Base-by-base conservation (phyloP, 177 flowering plant genomes). In the Vitis hybrid region DNA sequence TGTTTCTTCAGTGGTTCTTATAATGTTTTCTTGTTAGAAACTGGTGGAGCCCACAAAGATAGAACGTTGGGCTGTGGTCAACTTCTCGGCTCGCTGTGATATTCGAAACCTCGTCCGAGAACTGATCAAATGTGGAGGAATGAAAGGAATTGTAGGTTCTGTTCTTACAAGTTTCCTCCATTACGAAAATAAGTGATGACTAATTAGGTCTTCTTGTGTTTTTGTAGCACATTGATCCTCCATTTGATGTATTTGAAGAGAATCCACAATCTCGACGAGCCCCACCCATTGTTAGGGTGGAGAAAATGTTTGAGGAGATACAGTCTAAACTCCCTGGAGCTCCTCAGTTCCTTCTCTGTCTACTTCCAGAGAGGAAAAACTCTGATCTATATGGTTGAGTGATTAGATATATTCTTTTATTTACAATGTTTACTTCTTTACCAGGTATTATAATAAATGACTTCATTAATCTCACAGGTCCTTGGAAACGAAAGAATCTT, bases 321-420 rank as follows among this genome's bases (percentile, higher is more conserved):
- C 72, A 78, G 73, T 62, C 80, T 7, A 77, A 78, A 56, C 87
- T 85, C 55, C 88, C 86, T 53, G 85, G 85, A 9, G 74, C 84
- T 3, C 90, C 90, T 2, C 79, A 76, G 53, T 84, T 89, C 60
- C 77, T 89, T 61, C 85, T 89, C 0, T 87, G 94, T 71, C 56
- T 87, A 22, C 80, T 89, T 50, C 81, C 90, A 0, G 94, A 89
- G 60, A 80, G 90, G 68, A 89, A 89, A 59, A 92, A 91, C 62
- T 90, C 83, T 59, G 87, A 83, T 71, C 50, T 94, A 4, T 94
- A 94, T 80, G 99, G 99, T 94, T 66, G 45, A 70, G 19, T 73
- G 10, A 14, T 62, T 57, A 22, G 15, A 6, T 33, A 10, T 61
- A 7, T 51, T 68, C 12, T 51, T 26, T 50, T 39, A 4, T 16